phyloP scores from a whole-genome alignment of 1,284 basidiomycete genomes.

The Cryptococcus amylolentus region DNA sequence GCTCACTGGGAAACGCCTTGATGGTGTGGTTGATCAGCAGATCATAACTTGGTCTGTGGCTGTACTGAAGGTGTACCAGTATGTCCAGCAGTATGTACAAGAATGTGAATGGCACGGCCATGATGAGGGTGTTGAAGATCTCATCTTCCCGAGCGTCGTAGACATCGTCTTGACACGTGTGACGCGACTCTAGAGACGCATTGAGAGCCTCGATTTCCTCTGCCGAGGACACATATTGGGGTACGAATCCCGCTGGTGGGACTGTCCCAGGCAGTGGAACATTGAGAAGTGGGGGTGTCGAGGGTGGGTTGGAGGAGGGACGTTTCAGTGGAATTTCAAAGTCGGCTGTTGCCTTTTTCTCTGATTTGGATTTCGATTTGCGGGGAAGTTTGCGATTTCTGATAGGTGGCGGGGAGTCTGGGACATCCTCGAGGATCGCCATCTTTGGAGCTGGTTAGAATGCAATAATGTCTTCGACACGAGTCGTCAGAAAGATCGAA shows the following conservation, averaged over 20 bases:
- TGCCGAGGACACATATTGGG: neutral
- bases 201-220: conserved; percentile 2
- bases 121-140: conserved; percentile 43
- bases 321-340: conserved; percentile 8
- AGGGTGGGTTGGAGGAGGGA: conserved; percentile 2
- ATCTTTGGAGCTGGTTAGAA: neutral
- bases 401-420: neutral
- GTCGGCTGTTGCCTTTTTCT: neutral
- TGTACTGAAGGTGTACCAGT: conserved; percentile 41
- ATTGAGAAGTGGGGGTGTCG: neutral
- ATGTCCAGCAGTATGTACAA: conserved; percentile 47
- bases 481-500: neutral
- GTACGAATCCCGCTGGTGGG: neutral
- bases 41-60: conserved; percentile 22
- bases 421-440: conserved; percentile 1
- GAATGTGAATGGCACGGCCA: conserved; percentile 45
- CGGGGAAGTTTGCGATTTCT: neutral
- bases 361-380: neutral
- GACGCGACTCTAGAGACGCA: neutral
- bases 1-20: conserved; percentile 38
- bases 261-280: neutral
- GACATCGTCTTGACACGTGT: conserved; percentile 8
- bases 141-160: conserved; percentile 34
- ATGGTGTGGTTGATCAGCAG: conserved; percentile 22
- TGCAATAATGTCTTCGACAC: neutral